These are phyloP conservation scores for Medicago ruthenica DNA, from an alignment of 306 rosid species.

Conservation along the genomic window DNA sequence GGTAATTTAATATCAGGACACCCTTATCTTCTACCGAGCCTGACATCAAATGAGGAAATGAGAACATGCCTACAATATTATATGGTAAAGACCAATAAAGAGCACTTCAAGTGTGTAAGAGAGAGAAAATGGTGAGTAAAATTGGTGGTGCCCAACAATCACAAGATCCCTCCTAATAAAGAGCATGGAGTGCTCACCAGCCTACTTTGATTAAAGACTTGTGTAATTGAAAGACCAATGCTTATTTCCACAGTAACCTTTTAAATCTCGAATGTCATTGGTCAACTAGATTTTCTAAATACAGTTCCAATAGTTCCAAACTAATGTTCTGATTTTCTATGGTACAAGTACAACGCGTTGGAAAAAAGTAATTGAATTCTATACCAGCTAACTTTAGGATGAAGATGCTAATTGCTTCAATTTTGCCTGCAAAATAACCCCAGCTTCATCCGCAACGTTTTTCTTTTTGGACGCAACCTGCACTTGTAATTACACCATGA, in stretches of 20 bases:
- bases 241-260: background rate
- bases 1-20: background rate
- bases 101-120: background rate
- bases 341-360: conserved; percentile 44
- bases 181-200: background rate
- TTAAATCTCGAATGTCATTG: conserved; percentile 26
- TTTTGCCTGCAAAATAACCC: conserved; percentile 71
- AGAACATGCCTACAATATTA: background rate
- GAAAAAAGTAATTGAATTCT: conserved; percentile 30
- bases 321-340: conserved; percentile 28
- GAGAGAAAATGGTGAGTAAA: background rate
- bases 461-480: conserved; percentile 93
- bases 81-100: background rate
- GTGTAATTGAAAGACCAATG: conserved; percentile 19
- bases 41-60: background rate
- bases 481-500: conserved; percentile 37
- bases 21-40: background rate
- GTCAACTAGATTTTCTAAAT: conserved; percentile 30
- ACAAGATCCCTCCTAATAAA: background rate
- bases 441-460: conserved; percentile 73
- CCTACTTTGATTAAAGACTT: background rate
- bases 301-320: conserved; percentile 30
- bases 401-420: conserved; percentile 74
- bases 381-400: conserved; percentile 42
- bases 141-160: background rate